Evolutionary conservation across 2,329 filamentous ascomycete species (phyloP).

Genomic region (Talaromyces funiculosus): DNA sequence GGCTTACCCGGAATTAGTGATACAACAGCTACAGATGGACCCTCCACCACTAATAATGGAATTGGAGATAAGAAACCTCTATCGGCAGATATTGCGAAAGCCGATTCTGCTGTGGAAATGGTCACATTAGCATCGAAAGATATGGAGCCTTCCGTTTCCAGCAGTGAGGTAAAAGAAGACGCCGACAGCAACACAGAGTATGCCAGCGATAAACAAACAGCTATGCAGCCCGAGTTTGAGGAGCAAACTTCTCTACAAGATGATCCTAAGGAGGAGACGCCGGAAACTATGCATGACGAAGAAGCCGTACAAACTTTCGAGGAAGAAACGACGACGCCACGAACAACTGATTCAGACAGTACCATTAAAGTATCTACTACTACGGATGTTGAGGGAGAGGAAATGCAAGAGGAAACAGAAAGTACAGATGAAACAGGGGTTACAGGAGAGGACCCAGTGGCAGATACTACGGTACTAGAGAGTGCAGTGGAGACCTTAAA

Average conservation of each 20-base stretch:
- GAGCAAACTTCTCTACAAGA: background rate
- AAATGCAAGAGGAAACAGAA: background rate
- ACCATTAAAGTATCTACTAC: background rate
- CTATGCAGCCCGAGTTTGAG: background rate
- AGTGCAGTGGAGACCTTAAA: background rate
- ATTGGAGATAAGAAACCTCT: constrained; percentile 14
- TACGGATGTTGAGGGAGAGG: background rate
- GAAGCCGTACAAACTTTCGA: background rate
- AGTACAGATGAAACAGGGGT: background rate
- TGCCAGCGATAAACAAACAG: background rate
- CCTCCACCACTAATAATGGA: background rate
- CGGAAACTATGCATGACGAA: background rate
- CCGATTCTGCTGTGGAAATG: constrained; percentile 22
- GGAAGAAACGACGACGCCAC: constrained; percentile 1
- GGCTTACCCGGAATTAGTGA: background rate
- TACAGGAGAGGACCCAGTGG: background rate
- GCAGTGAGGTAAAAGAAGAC: background rate
- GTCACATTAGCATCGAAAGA: constrained; percentile 14
- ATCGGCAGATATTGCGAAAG: constrained; percentile 17
- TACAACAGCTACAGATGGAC: background rate
- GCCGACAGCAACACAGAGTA: background rate
- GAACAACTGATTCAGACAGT: constrained; percentile 1
- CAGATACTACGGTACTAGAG: background rate
- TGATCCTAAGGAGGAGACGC: background rate
- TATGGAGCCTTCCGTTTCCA: background rate